Conservation (phyloP, 2,329 filamentous ascomycete species). For the Elsinoe australis region DNA sequence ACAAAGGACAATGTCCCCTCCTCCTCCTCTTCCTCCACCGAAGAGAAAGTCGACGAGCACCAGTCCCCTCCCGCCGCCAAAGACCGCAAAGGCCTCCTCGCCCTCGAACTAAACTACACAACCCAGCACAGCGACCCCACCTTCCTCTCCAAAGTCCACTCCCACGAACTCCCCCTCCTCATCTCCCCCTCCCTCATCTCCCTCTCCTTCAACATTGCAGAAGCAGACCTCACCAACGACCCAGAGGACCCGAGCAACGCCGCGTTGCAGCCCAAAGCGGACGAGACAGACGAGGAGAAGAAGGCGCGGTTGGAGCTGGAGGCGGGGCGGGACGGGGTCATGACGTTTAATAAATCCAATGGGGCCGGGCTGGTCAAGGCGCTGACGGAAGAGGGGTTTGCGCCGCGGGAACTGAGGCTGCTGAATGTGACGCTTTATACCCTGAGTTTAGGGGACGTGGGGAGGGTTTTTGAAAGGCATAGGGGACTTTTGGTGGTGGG, state of each 20-base stretch:
- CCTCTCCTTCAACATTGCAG: constrained; percentile 33
- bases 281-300: constrained; percentile 28
- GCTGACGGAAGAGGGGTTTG: constrained; percentile 30
- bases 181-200: constrained; percentile 35
- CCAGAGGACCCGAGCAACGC: constrained; percentile 20
- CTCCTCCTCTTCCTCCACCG: constrained; percentile 20
- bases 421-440: constrained; percentile 39
- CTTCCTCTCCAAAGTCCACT: constrained; percentile 36
- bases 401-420: constrained; percentile 30
- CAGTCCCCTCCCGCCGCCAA: constrained; percentile 12
- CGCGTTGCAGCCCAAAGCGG: constrained; percentile 17
- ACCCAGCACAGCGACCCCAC: constrained; percentile 39
- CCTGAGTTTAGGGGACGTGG: constrained; percentile 30
- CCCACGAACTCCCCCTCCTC: constrained; percentile 31
- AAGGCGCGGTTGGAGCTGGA: constrained; percentile 27
- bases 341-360: constrained; percentile 32
- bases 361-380: constrained; percentile 27
- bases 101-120: constrained; percentile 42
- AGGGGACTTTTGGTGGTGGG: constrained; percentile 35
- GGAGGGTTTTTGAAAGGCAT: constrained; percentile 31
- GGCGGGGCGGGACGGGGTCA: constrained; percentile 30
- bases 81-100: constrained; percentile 31
- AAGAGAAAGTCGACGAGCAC: constrained; percentile 18
- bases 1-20: constrained; percentile 26
- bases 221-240: constrained; percentile 28